Conservation (phyloP, 352 stramenopile genomes). For the Pythium graminicola region DNA sequence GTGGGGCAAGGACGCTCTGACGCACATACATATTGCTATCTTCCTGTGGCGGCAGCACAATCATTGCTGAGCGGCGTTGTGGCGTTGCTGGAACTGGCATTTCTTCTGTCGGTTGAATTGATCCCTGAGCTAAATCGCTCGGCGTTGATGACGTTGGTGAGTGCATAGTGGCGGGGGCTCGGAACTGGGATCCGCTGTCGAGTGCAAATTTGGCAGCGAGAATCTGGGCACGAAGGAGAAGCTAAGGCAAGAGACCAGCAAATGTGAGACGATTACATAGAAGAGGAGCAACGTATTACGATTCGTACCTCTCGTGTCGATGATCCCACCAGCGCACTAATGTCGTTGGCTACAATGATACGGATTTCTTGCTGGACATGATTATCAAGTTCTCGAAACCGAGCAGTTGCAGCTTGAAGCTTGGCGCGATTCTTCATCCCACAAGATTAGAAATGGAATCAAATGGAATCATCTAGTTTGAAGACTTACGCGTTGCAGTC, state of each 20-base stretch:
- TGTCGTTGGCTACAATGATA: conserved; percentile 32
- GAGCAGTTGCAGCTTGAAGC: conserved; percentile 40
- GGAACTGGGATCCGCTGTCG: neutral
- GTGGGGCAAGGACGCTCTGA: conserved; percentile 11
- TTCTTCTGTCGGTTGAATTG: neutral
- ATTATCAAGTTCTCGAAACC: conserved; percentile 59
- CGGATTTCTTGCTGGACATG: conserved; percentile 41
- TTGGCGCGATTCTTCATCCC: conserved; percentile 52
- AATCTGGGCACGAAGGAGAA: conserved; percentile 12
- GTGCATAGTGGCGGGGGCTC: neutral
- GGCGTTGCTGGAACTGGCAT: conserved; percentile 3
- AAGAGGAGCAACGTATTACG: too few species aligned
- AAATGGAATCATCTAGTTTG: too few species aligned
- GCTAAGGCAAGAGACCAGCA: conserved; percentile 1
- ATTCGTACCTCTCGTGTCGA: conserved; percentile 37
- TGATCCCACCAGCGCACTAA: conserved; percentile 27
- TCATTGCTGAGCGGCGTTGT: conserved; percentile 18
- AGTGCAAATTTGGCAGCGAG: conserved; percentile 6
- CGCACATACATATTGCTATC: conserved; percentile 9
- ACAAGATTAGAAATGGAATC: too few species aligned
- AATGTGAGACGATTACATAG: too few species aligned
- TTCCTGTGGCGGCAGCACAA: neutral
- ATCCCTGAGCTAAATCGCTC: neutral
- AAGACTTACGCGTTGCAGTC: conserved; percentile 44
- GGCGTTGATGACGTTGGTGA: neutral